Percentiles rank a stretch among this genome's conserved stretches.
phyloP scores from a whole-genome alignment of 108 stramenopile species.

The Fragilariopsis cylindrus region DNA sequence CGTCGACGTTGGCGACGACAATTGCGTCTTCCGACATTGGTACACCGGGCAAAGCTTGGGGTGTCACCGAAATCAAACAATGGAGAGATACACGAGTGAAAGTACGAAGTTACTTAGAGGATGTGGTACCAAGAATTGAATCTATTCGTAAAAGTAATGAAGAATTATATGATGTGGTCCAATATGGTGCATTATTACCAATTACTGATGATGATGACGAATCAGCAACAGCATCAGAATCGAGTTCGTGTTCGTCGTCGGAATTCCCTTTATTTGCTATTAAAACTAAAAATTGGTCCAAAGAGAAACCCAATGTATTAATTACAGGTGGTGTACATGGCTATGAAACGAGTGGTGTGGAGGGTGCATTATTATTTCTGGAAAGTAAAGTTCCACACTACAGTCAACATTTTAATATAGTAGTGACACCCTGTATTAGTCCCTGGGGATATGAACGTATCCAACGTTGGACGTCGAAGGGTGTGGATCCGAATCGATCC shows the following conservation, averaged over 20 bases:
- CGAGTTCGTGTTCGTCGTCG: neutral
- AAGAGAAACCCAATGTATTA: slow-evolving; percentile 40
- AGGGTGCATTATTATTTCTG: slow-evolving; percentile 66
- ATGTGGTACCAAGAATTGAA: slow-evolving; percentile 43
- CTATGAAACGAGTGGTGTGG: slow-evolving; percentile 76
- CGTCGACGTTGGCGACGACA: neutral
- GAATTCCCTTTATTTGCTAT: slow-evolving; percentile 50
- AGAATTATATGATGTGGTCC: slow-evolving; percentile 17
- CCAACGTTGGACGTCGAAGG: slow-evolving; percentile 61
- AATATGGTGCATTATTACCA: slow-evolving; percentile 28
- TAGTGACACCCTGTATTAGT: slow-evolving; percentile 61
- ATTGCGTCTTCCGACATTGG: slow-evolving; percentile 38
- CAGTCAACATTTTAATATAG: slow-evolving; percentile 42
- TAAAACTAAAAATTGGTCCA: slow-evolving; percentile 27
- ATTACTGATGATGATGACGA: slow-evolving; percentile 14
- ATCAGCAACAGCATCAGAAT: slow-evolving; percentile 7
- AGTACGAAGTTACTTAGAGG: slow-evolving; percentile 56
- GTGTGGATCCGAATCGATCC: slow-evolving; percentile 62
- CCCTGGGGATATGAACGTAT: slow-evolving; percentile 74
- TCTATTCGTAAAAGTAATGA: neutral
- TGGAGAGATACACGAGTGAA: slow-evolving; percentile 40
- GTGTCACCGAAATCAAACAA: slow-evolving; percentile 38
- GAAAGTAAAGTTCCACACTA: slow-evolving; percentile 37
- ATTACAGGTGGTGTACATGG: slow-evolving; percentile 83
- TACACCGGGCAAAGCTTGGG: slow-evolving; percentile 63